Base-by-base conservation (phyloP, 2,329 filamentous ascomycete genomes). In the Nemania sp. region DNA sequence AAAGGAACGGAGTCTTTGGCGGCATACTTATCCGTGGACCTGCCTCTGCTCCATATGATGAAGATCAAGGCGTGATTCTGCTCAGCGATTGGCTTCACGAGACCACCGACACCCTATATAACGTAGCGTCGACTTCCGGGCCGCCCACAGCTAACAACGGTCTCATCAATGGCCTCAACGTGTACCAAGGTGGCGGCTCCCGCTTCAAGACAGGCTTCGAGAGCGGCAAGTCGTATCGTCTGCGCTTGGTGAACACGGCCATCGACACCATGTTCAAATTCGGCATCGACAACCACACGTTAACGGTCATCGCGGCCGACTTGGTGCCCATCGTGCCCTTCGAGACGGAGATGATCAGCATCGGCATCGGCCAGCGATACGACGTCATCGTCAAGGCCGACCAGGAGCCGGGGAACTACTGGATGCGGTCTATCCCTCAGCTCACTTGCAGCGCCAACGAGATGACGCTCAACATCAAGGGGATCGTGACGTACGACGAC, bases 11-110 rank as follows among this genome's bases (percentile, higher is more conserved):
- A 20, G 68, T 70, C 20, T 63, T 69, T 37, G 87, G 87, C 0
- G 80, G 80, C 1, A 83, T 90, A 39, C 72, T 88, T 9, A 83
- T 89, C 65, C 78, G 86, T 51, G 87, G 86, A 0, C 86, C 86
- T 0, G 78, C 80, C 0, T 80, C 81, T 2, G 77, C 79, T 18
- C 78, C 84, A 61, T 88, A 88, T 64, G 85, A 90, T 62, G 78
- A 83, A 50, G 87, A 90, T 66, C 76, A 88, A 0, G 87, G 87
- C 4, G 71, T 80, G 20, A 67, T 89, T 1, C 78, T 86, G 20
- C 71, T 89, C 6, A 81, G 79, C 21, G 86, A 89, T 68, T 88
- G 85, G 83, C 80, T 80, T 65, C 81, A 84, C 61, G 63, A 68
- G 17, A 78, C 76, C 1, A 74, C 75, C 1, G 77, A 79, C 51